These are phyloP conservation scores for Fistulifera solaris DNA, from an alignment of 108 stramenopile species.

Conservation along the genomic window DNA sequence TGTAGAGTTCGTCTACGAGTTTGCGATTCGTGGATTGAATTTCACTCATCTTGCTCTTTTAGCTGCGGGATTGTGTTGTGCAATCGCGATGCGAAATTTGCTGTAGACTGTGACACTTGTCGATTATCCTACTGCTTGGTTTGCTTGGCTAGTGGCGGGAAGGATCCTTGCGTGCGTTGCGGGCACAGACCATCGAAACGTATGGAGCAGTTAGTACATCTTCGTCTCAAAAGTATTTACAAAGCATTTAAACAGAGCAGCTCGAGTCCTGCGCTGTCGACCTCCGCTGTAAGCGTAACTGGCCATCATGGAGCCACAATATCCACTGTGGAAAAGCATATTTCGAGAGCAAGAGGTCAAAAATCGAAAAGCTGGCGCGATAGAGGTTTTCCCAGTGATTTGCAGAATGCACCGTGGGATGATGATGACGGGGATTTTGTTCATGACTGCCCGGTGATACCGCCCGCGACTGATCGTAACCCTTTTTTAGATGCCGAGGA, in stretches of 20 bases:
- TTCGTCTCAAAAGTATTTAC: constrained; percentile 85
- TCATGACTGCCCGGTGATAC: too few relatives aligned
- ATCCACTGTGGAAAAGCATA: background rate
- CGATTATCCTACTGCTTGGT: constrained; percentile 84
- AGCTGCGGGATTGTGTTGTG: constrained; percentile 89
- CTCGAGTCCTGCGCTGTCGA: constrained; percentile 12
- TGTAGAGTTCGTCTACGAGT: background rate
- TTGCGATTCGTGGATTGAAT: background rate
- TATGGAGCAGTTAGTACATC: constrained; percentile 86
- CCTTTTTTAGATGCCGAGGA: too few relatives aligned
- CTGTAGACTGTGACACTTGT: constrained; percentile 91
- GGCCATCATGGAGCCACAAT: constrained; percentile 1
- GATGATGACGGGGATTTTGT: background rate
- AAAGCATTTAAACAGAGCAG: constrained; percentile 82
- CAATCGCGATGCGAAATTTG: constrained; percentile 87
- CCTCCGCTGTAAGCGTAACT: background rate
- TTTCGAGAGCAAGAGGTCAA: background rate
- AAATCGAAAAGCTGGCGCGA: background rate
- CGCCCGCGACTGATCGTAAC: too few relatives aligned
- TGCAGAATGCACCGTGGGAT: background rate
- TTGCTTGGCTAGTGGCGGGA: constrained; percentile 78
- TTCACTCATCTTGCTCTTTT: background rate
- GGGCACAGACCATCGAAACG: constrained; percentile 82
- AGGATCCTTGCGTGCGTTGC: constrained; percentile 86
- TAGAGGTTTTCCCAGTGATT: background rate